Evolutionary conservation across 805 yeast genomes (phyloP).

Genomic region (Ogataea glucozyma): DNA sequence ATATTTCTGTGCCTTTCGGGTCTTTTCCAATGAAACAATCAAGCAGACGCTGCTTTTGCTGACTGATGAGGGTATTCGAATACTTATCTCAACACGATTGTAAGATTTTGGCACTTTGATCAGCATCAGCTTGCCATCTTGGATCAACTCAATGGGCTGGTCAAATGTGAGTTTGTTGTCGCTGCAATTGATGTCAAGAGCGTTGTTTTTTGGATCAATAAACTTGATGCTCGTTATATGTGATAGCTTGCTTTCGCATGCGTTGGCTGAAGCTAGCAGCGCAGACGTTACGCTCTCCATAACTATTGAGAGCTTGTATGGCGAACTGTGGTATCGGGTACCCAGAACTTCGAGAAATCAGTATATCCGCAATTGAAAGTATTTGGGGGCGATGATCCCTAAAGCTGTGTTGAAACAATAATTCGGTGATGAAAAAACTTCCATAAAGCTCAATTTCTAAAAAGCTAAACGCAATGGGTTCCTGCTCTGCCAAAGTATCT

Average conservation of each 20-base stretch:
- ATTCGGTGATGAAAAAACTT: no score
- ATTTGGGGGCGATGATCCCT: no score
- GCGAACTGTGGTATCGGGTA: no score
- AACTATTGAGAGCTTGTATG: not conserved
- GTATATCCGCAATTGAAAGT: no score
- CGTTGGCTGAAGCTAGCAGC: not conserved
- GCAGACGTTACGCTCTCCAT: constrained; percentile 8
- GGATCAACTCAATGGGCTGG: constrained; percentile 12
- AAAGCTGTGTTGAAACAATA: no score
- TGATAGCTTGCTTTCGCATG: not conserved
- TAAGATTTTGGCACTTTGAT: constrained; percentile 12
- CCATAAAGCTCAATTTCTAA: no score
- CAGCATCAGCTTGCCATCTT: constrained; percentile 10
- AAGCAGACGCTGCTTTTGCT: constrained; percentile 1
- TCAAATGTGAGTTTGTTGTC: not conserved
- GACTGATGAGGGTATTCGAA: not conserved
- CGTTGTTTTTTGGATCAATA: constrained; percentile 1
- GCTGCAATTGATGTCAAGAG: constrained; percentile 7
- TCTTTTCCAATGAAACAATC: constrained; percentile 7
- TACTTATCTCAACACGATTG: not conserved
- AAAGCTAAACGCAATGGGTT: no score
- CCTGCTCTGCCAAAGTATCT: no score
- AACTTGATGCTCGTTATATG: not conserved
- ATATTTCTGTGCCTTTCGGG: constrained; percentile 4
- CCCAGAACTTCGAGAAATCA: no score